phyloP scores from a whole-genome alignment of 495 filamentous ascomycete species.

The Lasiosphaeria ovina region DNA sequence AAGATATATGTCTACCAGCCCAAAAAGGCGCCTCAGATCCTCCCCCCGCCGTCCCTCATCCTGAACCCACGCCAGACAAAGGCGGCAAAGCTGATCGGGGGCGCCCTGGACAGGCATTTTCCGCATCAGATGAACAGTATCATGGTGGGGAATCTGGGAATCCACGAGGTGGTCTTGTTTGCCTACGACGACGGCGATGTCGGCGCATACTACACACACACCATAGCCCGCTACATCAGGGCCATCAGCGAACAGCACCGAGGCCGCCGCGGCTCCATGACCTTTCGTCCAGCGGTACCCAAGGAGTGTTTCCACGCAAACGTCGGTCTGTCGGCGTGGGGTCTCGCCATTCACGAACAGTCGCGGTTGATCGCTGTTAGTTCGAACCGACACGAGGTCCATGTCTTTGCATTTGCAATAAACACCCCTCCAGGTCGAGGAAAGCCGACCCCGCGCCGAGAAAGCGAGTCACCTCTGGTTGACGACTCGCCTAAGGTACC shows the following conservation, averaged over 20 bases:
- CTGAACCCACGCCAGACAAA: slow-evolving; percentile 60
- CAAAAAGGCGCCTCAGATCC: slow-evolving; percentile 57
- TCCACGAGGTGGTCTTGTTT: slow-evolving; percentile 73
- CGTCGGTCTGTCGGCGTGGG: slow-evolving; percentile 82
- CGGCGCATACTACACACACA: slow-evolving; percentile 67
- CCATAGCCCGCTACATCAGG: slow-evolving; percentile 32
- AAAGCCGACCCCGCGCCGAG: slow-evolving; percentile 9
- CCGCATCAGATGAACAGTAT: slow-evolving; percentile 79
- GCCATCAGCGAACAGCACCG: slow-evolving; percentile 5
- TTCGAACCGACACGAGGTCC: slow-evolving; percentile 66
- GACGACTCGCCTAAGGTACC: slow-evolving; percentile 18
- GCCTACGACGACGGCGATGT: slow-evolving; percentile 89
- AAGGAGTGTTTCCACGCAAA: slow-evolving; percentile 69
- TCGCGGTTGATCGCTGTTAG: slow-evolving; percentile 78
- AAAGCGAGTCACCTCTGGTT: neutral
- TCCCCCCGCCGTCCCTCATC: slow-evolving; percentile 59
- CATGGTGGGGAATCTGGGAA: slow-evolving; percentile 73
- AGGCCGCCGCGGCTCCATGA: neutral
- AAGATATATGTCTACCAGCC: slow-evolving; percentile 76
- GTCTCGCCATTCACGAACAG: slow-evolving; percentile 76
- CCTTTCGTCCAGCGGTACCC: slow-evolving; percentile 8
- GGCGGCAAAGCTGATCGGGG: slow-evolving; percentile 37
- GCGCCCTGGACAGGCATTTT: slow-evolving; percentile 53
- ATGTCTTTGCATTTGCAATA: slow-evolving; percentile 73
- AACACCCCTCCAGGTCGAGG: slow-evolving; percentile 26